Conservation (phyloP, 2,329 filamentous ascomycete species). For the Orbilia brochopaga region DNA sequence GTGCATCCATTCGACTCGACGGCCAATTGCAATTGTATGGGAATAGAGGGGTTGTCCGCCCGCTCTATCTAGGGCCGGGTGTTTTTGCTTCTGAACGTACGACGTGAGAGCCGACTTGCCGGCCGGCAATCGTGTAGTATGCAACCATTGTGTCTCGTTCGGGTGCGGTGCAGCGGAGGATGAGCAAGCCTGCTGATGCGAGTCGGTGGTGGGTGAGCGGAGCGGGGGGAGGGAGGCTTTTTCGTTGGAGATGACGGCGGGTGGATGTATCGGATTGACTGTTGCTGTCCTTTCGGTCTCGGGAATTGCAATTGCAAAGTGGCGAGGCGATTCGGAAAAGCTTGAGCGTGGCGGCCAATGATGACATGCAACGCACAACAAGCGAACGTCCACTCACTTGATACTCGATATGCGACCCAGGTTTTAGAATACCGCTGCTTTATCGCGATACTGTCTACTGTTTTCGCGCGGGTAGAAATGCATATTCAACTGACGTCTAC, state of each 20-base stretch:
- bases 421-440: too few relatives aligned
- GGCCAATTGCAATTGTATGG: too few relatives aligned
- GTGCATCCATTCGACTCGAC: too few relatives aligned
- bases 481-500: too few relatives aligned
- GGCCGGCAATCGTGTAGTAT: slow-evolving; percentile 63
- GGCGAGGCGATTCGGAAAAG: neutral
- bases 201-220: too few relatives aligned
- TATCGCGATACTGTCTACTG: too few relatives aligned
- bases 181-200: neutral
- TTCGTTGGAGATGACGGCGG: neutral
- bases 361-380: neutral
- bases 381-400: neutral
- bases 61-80: neutral
- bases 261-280: slow-evolving; percentile 2
- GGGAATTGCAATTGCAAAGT: neutral
- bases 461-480: too few relatives aligned
- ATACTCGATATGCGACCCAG: too few relatives aligned
- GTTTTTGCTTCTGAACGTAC: slow-evolving; percentile 57
- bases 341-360: neutral
- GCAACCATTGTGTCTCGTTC: slow-evolving; percentile 61
- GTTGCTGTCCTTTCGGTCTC: neutral
- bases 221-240: slow-evolving; percentile 4
- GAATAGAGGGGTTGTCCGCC: neutral
- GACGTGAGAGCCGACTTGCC: slow-evolving; percentile 63
- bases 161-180: slow-evolving; percentile 3